Evolutionary conservation across 495 filamentous ascomycete species (phyloP).

Genomic region (Diplogelasinospora grovesii): DNA sequence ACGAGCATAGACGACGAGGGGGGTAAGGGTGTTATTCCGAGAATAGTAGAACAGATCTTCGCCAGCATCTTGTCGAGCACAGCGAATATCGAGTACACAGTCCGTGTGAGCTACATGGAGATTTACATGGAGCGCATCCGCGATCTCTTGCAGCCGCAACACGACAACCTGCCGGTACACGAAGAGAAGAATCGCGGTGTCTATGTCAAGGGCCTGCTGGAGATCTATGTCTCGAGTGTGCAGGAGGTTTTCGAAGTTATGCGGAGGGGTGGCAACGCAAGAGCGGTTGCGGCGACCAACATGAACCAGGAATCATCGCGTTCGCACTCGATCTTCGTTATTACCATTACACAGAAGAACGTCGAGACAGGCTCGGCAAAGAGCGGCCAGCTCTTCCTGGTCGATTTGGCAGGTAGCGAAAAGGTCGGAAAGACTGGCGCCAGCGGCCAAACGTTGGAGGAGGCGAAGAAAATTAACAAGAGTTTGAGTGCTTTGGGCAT

Average conservation of each 20-base stretch:
- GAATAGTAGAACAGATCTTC: slow-evolving; percentile 98
- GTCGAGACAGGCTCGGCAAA: slow-evolving; percentile 94
- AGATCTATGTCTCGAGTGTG: slow-evolving; percentile 93
- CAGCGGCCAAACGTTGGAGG: slow-evolving; percentile 93
- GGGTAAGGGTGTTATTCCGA: slow-evolving; percentile 87
- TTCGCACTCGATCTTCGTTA: slow-evolving; percentile 97
- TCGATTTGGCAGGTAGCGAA: slow-evolving; percentile 95
- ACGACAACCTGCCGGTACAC: slow-evolving; percentile 94
- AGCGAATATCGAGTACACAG: slow-evolving; percentile 94
- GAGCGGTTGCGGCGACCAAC: slow-evolving; percentile 96
- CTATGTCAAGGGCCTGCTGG: slow-evolving; percentile 91
- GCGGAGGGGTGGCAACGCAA: slow-evolving; percentile 79
- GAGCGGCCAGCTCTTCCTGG: slow-evolving; percentile 92
- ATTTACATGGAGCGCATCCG: slow-evolving; percentile 99
- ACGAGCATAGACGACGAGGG: slow-evolving; percentile 88
- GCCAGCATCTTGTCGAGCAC: slow-evolving; percentile 85
- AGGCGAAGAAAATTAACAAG: slow-evolving; percentile 99
- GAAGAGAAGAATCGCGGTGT: slow-evolving; percentile 95
- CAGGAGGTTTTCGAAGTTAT: slow-evolving; percentile 96
- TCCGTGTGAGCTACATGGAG: slow-evolving; percentile 98
- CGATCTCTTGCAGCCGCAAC: slow-evolving; percentile 82
- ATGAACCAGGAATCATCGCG: slow-evolving; percentile 99
- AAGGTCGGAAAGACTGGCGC: slow-evolving; percentile 99
- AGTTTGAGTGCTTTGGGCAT: slow-evolving; percentile 95
- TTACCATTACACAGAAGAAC: slow-evolving; percentile 97